Percentiles rank a stretch among this genome's conserved stretches.
These are phyloP conservation scores for Lentinula detonsa DNA, from an alignment of 768 basidiomycete genomes.

Conservation along the genomic window DNA sequence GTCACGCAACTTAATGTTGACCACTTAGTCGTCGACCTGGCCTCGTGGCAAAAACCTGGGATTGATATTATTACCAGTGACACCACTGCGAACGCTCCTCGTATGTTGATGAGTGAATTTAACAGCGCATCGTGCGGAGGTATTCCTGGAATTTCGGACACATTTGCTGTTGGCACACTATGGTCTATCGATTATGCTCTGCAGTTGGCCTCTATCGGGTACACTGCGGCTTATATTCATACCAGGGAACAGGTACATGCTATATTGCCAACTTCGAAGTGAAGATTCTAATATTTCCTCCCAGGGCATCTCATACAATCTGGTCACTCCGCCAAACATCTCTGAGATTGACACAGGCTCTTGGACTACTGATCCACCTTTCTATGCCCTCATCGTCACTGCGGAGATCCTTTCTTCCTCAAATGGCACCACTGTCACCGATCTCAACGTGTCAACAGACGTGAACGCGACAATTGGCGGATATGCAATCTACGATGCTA, in stretches of 20 bases:
- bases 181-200: slow-evolving; percentile 51
- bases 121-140: slow-evolving; percentile 51
- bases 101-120: slow-evolving; percentile 48
- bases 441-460: slow-evolving; percentile 35
- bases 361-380: slow-evolving; percentile 46
- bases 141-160: slow-evolving; percentile 34
- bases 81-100: slow-evolving; percentile 22
- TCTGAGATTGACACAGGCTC: slow-evolving; percentile 26
- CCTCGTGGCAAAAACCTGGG: slow-evolving; percentile 42
- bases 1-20: neutral
- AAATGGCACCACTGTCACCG: slow-evolving; percentile 37
- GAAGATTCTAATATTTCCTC: neutral
- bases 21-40: slow-evolving; percentile 29
- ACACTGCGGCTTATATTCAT: slow-evolving; percentile 43
- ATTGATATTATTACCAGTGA: slow-evolving; percentile 26
- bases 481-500: slow-evolving; percentile 57
- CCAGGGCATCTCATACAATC: slow-evolving; percentile 43
- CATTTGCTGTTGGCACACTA: slow-evolving; percentile 42
- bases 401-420: slow-evolving; percentile 36
- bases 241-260: slow-evolving; percentile 35
- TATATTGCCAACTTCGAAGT: too few relatives aligned
- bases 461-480: slow-evolving; percentile 35
- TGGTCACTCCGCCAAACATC: slow-evolving; percentile 34
- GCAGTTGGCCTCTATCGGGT: slow-evolving; percentile 44
- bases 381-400: slow-evolving; percentile 41